A percentile compares a stretch with the other conserved stretches of the same genome.
Conservation (phyloP, 2,329 filamentous ascomycete genomes). For the Exophiala dermatitidis region DNA sequence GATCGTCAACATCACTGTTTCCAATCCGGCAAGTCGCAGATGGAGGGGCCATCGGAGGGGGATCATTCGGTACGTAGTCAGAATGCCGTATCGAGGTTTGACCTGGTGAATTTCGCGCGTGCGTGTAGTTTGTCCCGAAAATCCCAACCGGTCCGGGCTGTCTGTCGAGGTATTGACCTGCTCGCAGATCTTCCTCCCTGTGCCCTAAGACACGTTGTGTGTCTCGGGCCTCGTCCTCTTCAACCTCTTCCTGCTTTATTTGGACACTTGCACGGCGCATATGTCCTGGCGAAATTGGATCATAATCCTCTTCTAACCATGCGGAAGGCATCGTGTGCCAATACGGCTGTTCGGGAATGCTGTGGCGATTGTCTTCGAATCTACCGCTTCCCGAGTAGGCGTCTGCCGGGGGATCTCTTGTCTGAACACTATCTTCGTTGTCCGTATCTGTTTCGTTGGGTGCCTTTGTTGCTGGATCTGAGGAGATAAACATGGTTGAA, state of each 20-base stretch:
- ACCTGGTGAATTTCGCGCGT: no score
- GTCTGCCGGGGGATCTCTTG: neutral
- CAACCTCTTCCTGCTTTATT: neutral
- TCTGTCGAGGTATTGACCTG: neutral
- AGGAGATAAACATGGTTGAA: slow-evolving; percentile 2
- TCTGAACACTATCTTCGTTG: neutral
- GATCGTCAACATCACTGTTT: no score
- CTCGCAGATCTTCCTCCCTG: neutral
- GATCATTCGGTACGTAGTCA: no score
- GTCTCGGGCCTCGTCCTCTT: neutral
- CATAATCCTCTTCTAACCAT: slow-evolving; percentile 5
- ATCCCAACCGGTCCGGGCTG: no score
- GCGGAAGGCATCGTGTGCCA: slow-evolving; percentile 1
- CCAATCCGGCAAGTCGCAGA: no score
- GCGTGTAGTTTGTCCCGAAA: no score
- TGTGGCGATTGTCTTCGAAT: neutral
- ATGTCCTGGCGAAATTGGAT: neutral
- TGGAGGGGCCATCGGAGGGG: no score
- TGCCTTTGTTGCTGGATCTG: neutral
- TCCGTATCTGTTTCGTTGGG: neutral
- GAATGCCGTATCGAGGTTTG: no score
- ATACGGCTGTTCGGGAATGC: neutral
- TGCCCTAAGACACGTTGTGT: neutral
- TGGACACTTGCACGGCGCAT: neutral
- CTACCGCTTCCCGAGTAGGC: neutral